Conservation (phyloP, 2,329 filamentous ascomycete genomes). For the Botryotinia narcissicola region DNA sequence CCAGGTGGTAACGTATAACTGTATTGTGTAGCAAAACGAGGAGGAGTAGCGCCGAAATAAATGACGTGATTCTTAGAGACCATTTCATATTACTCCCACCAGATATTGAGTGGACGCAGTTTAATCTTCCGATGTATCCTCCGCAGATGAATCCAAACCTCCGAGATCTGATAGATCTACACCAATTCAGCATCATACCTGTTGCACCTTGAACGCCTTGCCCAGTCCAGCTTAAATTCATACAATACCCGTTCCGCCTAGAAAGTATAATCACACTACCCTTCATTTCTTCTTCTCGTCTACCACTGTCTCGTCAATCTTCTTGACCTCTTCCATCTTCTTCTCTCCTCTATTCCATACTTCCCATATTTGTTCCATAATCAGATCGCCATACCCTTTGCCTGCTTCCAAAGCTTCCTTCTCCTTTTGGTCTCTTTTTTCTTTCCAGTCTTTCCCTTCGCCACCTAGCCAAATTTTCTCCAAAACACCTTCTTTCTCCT, state of each 20-base stretch:
- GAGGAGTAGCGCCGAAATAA: background rate
- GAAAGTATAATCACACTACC: slow-evolving; percentile 2
- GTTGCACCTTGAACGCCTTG: background rate
- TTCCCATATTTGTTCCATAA: slow-evolving; percentile 47
- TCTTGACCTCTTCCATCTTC: slow-evolving; percentile 36
- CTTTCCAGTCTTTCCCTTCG: slow-evolving; percentile 44
- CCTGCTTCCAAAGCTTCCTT: slow-evolving; percentile 39
- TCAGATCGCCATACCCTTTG: slow-evolving; percentile 44
- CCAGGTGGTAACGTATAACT: background rate
- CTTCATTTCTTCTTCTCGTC: slow-evolving; percentile 22
- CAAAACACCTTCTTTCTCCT: slow-evolving; percentile 37
- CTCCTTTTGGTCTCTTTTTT: slow-evolving; percentile 37
- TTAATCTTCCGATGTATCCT: background rate
- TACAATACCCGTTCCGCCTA: background rate
- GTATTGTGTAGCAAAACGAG: background rate
- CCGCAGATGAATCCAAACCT: background rate
- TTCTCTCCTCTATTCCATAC: slow-evolving; percentile 47
- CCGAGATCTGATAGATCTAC: background rate
- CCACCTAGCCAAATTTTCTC: slow-evolving; percentile 58
- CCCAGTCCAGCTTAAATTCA: background rate
- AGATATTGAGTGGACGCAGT: background rate
- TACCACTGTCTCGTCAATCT: slow-evolving; percentile 29
- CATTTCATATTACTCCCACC: background rate
- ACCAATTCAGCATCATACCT: background rate
- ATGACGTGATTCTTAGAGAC: background rate